Evolutionary conservation across 2,329 filamentous ascomycete genomes (phyloP), one percentile per base, ranked within the genome.

Genomic region (Didymella lethalis): DNA sequence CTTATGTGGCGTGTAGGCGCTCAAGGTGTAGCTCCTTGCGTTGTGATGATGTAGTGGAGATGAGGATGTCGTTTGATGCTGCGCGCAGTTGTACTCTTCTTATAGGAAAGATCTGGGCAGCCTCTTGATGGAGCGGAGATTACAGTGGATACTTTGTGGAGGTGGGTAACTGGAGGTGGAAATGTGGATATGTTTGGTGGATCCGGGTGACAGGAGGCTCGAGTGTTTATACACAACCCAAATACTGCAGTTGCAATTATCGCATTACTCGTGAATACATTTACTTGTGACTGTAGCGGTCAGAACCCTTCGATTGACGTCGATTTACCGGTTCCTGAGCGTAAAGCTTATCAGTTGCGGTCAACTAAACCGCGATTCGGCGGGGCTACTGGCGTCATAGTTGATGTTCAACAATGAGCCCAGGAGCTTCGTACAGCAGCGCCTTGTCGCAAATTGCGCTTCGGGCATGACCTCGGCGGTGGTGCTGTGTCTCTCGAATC

Each of bases 121-220:
- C 50, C 61, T 56, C 62, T 66, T 55, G 62, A 52, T 41, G 26
- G 29, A 56, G 66, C 59, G 70, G 70, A 67, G 67, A 68, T n/a
- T 60, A 68, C 38, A 64, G 69, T 71, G 69, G 70, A 56, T 61
- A 66, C 38, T 61, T 23, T 56, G 68, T 65, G 72, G 71, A 71
- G 67, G 69, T 68, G 62, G 66, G 45, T 64, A 63, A 62, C 16
- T 50, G 46, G 47, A 54, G 41, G 41, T 54, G 56, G 32, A 44
- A 43, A 57, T 57, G 55, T 54, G 61, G 51, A 53, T 62, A 64
- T 58, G 54, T 62, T 57, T 57, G 60, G 46, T 60, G 61, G 63
- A 52, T 53, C 38, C 59, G 48, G 45, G 28, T 58, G 54, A 48
- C 48, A 59, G 40, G 45, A 40, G 14, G 31, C 50, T 36, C 29